Evolutionary conservation across 192 early-diverging fungal genomes (phyloP).

Genomic region (Piromyces finnis): DNA sequence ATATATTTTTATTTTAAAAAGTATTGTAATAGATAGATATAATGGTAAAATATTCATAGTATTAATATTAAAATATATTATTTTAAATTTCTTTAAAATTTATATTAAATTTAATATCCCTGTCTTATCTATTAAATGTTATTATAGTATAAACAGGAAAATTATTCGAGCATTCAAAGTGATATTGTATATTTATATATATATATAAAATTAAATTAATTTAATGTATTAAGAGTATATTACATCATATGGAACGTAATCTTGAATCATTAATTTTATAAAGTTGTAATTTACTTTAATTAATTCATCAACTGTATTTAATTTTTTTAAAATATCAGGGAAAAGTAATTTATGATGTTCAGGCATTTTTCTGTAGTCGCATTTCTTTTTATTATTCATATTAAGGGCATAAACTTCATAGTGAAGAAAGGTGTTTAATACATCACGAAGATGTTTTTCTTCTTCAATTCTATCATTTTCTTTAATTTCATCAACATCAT

Average conservation of each 20-base stretch:
- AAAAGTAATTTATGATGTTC: constrained; percentile 38
- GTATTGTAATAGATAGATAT: too few species aligned
- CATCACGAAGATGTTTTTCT: not conserved
- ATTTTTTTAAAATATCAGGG: constrained; percentile 37
- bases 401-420: constrained; percentile 42
- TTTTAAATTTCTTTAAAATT: too few species aligned
- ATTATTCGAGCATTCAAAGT: too few species aligned
- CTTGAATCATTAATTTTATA: constrained; percentile 8
- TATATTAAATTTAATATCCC: too few species aligned
- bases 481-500: not conserved
- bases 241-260: not conserved
- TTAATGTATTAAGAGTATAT: too few species aligned
- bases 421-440: constrained; percentile 19
- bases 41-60: too few species aligned
- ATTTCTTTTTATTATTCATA: constrained; percentile 38
- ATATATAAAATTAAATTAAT: too few species aligned
- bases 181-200: too few species aligned
- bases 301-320: constrained; percentile 34
- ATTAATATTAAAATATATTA: too few species aligned
- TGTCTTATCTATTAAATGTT: too few species aligned
- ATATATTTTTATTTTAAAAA: not conserved
- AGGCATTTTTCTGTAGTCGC: constrained; percentile 33
- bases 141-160: too few species aligned
- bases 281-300: constrained; percentile 38
- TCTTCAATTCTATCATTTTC: not conserved